Conservation (phyloP, 2,329 filamentous ascomycete genomes). For the Phymatotrichopsis omnivora region DNA sequence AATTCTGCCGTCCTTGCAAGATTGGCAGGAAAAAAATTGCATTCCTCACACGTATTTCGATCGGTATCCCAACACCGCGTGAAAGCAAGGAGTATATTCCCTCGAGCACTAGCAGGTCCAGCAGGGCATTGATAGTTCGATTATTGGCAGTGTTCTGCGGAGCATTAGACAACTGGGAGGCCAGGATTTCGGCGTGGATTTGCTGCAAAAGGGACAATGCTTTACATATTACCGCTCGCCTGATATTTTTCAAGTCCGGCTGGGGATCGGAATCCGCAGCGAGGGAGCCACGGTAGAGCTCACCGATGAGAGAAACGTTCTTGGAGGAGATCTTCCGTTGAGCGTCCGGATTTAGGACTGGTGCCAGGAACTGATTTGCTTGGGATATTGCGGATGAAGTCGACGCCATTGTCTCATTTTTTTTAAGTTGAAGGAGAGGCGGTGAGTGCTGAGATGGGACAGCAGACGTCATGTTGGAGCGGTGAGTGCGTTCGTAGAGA, state of each 20-base stretch:
- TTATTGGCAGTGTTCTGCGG: constrained; percentile 23
- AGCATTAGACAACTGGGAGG: not conserved
- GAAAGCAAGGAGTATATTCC: constrained; percentile 30
- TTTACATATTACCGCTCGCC: constrained; percentile 10
- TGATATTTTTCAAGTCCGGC: constrained; percentile 6
- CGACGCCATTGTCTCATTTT: too few species aligned
- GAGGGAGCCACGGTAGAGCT: constrained; percentile 17
- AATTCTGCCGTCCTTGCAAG: not conserved
- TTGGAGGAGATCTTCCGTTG: constrained; percentile 18
- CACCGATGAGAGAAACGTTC: constrained; percentile 19
- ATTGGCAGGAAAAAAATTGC: constrained; percentile 9
- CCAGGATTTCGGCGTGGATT: not conserved
- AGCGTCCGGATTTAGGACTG: constrained; percentile 11
- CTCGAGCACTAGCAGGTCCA: constrained; percentile 30
- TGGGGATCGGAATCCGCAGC: not conserved
- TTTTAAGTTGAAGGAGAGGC: too few species aligned
- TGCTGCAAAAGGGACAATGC: constrained; percentile 14
- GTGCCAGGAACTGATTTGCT: constrained; percentile 7
- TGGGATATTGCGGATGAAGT: constrained; percentile 6
- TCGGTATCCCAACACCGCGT: constrained; percentile 25
- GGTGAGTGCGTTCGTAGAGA: too few species aligned
- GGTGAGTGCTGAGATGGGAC: too few species aligned
- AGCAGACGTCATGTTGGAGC: too few species aligned
- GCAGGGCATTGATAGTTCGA: constrained; percentile 26
- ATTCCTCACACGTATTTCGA: constrained; percentile 23